phyloP scores from a whole-genome alignment of 208 protist genomes.

The Leishmania tarentolae region DNA sequence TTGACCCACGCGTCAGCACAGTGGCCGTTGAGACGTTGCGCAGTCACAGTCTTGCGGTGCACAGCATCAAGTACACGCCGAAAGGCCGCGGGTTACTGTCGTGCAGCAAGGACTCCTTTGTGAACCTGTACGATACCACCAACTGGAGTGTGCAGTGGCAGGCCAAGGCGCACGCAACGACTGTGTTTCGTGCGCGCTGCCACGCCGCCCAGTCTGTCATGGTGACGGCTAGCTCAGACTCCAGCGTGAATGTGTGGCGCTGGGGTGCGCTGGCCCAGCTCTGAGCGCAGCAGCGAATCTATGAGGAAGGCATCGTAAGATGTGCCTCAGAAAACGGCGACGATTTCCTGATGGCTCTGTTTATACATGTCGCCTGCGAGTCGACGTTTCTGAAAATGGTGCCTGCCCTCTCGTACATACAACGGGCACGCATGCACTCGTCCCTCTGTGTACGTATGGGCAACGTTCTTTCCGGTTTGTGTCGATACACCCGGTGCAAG shows the following conservation, averaged over 20 bases:
- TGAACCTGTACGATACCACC: conserved; percentile 37
- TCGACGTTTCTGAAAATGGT: conserved; percentile 19
- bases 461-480: background rate
- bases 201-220: conserved; percentile 38
- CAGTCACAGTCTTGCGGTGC: conserved; percentile 56
- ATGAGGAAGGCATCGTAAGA: background rate
- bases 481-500: background rate
- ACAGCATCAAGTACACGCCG: conserved; percentile 59
- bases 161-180: conserved; percentile 50
- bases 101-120: conserved; percentile 51
- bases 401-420: too few relatives aligned
- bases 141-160: conserved; percentile 57
- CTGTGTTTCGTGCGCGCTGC: conserved; percentile 63
- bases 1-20: conserved; percentile 51
- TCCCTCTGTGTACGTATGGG: too few relatives aligned
- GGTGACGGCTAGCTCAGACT: conserved; percentile 49
- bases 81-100: conserved; percentile 50
- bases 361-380: conserved; percentile 11
- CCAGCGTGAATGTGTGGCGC: conserved; percentile 64
- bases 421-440: too few relatives aligned
- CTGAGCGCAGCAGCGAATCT: conserved; percentile 3
- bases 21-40: conserved; percentile 28
- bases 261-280: conserved; percentile 40
- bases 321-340: background rate
- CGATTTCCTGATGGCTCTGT: background rate